Base-by-base conservation (phyloP, 2,329 filamentous ascomycete genomes). In the Colletotrichum musicola region DNA sequence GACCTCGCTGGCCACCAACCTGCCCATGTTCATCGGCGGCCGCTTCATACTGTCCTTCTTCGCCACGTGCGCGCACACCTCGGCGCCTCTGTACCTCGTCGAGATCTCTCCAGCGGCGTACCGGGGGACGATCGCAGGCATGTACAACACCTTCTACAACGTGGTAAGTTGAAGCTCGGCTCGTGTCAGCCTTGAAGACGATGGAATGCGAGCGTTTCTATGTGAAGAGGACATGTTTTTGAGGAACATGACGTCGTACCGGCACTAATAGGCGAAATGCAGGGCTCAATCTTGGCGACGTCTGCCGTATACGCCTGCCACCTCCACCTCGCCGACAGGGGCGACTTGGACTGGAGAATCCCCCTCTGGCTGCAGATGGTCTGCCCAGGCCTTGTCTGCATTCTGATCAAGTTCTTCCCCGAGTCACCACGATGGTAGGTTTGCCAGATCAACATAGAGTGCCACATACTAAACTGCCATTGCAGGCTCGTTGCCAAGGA, bases 101-200 rank as follows among this genome's bases (percentile, higher is more conserved):
- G 89, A 91, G 74, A 86, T 89, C 61, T 82, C 87, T 0, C 89
- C 90, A 65, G 88, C 89, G 1, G 80, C 83, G 2, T 87, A 87
- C 72, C 84, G 89, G 59, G 88, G 85, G 25, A 82, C 88, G 2
- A 79, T 89, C 20, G 89, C 88, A 0, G 89, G 87, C n/a, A 80
- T 87, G 30, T 82, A 81, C 68, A 83, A 82, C 54, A 81, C 80
- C 1, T 77, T 82, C 50, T 83, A 80, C 71, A 81, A 81, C 25
- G 74, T 83, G 7, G 87, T 73, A 54, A 51, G 70, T 56, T 20
- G 4, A 18, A 16, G 6, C 20, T 6, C 0, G 7, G 30, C 7
- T 35, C 2, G 0, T 4, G 18, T 6, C 14, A 9, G 30, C 6
- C 30, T 35, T 35, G 3, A 35, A 35, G 6, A 35, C 30, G 3